Conservation (phyloP, 2,329 filamentous ascomycete species). For the Sclerotinia nivalis region DNA sequence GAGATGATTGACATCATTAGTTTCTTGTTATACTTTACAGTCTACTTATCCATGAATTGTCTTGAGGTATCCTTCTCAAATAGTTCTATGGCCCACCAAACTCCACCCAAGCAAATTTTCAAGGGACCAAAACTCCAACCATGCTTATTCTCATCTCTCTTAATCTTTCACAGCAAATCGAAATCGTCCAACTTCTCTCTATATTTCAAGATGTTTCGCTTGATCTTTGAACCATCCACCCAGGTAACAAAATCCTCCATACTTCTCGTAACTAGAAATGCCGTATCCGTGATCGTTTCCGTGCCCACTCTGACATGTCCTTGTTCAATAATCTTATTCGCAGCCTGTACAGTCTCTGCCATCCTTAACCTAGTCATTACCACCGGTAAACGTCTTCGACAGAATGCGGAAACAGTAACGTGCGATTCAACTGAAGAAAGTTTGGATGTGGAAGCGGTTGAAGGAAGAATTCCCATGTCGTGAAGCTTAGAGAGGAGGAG, state of each 20-base stretch:
- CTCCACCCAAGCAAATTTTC: constrained; percentile 10
- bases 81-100: not conserved
- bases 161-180: constrained; percentile 67
- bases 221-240: constrained; percentile 95
- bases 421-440: constrained; percentile 83
- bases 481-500: constrained; percentile 88
- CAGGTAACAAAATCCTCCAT: constrained; percentile 98
- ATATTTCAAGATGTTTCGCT: constrained; percentile 93
- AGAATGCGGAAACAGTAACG: constrained; percentile 87
- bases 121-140: constrained; percentile 18
- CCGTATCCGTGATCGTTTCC: constrained; percentile 85
- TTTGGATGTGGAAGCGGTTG: constrained; percentile 63
- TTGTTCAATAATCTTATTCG: constrained; percentile 87
- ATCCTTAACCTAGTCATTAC: constrained; percentile 89
- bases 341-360: constrained; percentile 86
- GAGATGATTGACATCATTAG: not conserved
- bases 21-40: constrained; percentile 3
- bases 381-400: constrained; percentile 78
- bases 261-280: constrained; percentile 81
- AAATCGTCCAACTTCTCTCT: constrained; percentile 95
- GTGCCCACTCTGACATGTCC: constrained; percentile 91
- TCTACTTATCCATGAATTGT: not conserved
- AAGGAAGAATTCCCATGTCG: constrained; percentile 83
- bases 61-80: not conserved
- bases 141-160: not conserved